Evolutionary conservation across 2,329 filamentous ascomycete genomes (phyloP), one percentile per base, ranked within the genome.

Genomic region (Sclerotiophoma versabilis): DNA sequence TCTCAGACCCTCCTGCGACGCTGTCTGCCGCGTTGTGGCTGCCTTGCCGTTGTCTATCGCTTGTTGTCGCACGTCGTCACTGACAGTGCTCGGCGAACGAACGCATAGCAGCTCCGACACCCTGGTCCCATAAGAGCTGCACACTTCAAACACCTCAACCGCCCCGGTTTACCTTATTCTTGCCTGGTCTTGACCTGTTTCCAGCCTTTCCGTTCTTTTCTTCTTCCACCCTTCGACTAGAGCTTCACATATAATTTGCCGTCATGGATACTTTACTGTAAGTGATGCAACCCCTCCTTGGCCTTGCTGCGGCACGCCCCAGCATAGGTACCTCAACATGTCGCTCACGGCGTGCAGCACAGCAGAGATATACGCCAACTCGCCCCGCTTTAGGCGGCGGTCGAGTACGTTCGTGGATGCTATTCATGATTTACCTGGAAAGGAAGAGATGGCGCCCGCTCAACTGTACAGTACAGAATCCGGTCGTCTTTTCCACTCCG

Each of bases 391-490:
- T 74, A 88, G 93, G 61, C 89, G 95, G 68, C 91, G 92, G 77
- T 97, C 93, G 67, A 97, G 92, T 64, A 97, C 93, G 30, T 96
- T 96, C 75, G 93, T 97, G 68, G 95, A 98, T 81, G 93, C 91
- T 62, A 97, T 98, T 68, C 93, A 98, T 77, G 93, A 98, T 80
- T 83, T 96, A 48, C 87, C 91, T 8, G 89, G 93, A 72, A 92
- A 92, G 68, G 82, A 84, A 54, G 85, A 93, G 65, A 86, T 96
- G 84, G 95, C 95, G 5, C 95, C 95, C 25, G 95, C 95, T 64
- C 95, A 99, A 79, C 84, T 99, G 38, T 99, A 99, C 80, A 97
- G 92, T 75, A 99, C 95, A 47, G 96, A 98, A 84, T 98, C 93
- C 41, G 95, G 95, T 42, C 87, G 95, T 34, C 86, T 99, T 25